Conservation (phyloP, 1,284 basidiomycete species). For the Paramarasmius palmivorus region DNA sequence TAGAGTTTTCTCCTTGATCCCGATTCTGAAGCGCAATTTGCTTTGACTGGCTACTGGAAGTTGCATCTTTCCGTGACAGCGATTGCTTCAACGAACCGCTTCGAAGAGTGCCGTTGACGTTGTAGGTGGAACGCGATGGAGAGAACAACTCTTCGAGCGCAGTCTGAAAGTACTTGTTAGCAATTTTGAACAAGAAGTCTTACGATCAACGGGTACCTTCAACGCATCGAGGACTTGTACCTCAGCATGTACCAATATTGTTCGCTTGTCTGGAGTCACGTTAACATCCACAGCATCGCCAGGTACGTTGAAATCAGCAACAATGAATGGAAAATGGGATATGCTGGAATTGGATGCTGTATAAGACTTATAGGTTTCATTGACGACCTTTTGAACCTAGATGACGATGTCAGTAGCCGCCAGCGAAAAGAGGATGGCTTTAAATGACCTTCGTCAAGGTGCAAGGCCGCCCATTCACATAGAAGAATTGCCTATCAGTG, state of each 20-base stretch:
- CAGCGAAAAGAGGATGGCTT: constrained; percentile 7
- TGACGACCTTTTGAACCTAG: constrained; percentile 83
- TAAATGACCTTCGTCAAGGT: constrained; percentile 65
- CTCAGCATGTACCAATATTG: constrained; percentile 91
- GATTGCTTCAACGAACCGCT: not conserved
- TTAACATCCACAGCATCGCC: constrained; percentile 80
- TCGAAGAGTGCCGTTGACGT: constrained; percentile 37
- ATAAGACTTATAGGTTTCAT: constrained; percentile 88
- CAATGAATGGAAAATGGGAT: constrained; percentile 78
- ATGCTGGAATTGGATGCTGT: constrained; percentile 43
- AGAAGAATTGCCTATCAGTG: constrained; percentile 91
- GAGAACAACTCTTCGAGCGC: constrained; percentile 57
- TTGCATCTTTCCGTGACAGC: not conserved
- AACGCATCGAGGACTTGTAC: constrained; percentile 77
- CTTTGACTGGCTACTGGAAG: not conserved
- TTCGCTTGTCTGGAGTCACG: constrained; percentile 95
- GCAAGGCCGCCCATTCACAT: constrained; percentile 92
- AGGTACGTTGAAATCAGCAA: constrained; percentile 84
- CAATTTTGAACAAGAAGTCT: not conserved
- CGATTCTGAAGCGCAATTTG: no score
- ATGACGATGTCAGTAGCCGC: not conserved
- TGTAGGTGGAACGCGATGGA: constrained; percentile 69
- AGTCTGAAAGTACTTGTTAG: not conserved
- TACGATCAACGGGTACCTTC: constrained; percentile 51
- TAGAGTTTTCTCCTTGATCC: no score